These are phyloP conservation scores for Acanthamoeba lenticulata DNA, from an alignment of 208 protist species.

Conservation along the genomic window DNA sequence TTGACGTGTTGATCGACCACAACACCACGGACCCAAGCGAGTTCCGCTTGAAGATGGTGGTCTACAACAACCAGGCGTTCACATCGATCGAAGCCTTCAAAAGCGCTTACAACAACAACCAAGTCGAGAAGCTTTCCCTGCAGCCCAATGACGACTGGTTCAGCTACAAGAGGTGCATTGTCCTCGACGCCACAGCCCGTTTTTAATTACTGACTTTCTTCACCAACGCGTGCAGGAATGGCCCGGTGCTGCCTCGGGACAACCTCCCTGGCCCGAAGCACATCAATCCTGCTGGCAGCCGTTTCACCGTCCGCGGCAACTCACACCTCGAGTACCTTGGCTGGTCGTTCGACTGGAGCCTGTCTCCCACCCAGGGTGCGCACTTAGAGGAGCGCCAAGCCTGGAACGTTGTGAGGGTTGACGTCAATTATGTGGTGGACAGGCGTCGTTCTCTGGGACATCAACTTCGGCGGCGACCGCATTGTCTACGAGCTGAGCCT, in stretches of 20 bases:
- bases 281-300: neutral
- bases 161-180: neutral
- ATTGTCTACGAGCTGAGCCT: neutral
- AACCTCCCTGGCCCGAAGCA: neutral
- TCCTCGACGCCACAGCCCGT: no score
- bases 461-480: neutral
- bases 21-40: neutral
- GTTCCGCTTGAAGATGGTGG: neutral
- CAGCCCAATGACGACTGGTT: neutral
- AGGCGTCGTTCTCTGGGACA: neutral
- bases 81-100: neutral
- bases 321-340: neutral
- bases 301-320: neutral
- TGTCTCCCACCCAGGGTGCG: no score
- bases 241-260: neutral
- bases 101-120: neutral
- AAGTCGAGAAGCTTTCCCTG: neutral
- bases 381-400: no score
- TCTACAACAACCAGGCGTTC: constrained; percentile 15
- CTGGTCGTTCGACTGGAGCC: neutral
- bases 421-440: no score
- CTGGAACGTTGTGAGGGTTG: no score
- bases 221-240: no score
- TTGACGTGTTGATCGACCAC: neutral
- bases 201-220: no score